phyloP scores from a whole-genome alignment of 148 eudicot species.

The Diospyros kaki region DNA sequence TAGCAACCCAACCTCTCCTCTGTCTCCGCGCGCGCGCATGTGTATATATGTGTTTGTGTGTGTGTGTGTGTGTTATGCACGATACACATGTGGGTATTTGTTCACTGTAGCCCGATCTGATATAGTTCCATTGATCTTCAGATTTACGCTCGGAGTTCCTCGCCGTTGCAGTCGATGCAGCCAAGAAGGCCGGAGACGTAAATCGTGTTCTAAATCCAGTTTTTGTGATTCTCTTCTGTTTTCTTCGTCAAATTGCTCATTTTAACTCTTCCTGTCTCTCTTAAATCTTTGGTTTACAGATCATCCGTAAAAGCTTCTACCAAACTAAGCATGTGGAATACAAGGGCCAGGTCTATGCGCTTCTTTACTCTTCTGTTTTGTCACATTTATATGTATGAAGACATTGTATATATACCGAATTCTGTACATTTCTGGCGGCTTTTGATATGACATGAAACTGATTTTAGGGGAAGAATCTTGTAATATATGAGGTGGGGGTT shows the following conservation, averaged over 20 bases:
- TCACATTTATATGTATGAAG: neutral
- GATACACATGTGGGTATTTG: neutral
- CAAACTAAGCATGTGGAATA: slow-evolving; percentile 16
- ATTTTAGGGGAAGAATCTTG: neutral
- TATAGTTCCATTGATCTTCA: slow-evolving; percentile 11
- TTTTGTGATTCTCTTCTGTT: neutral
- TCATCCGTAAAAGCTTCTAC: slow-evolving; percentile 10
- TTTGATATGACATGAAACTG: neutral
- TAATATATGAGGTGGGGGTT: neutral
- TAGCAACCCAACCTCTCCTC: neutral
- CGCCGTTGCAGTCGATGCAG: slow-evolving; percentile 38
- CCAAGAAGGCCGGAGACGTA: slow-evolving; percentile 47
- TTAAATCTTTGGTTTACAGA: slow-evolving; percentile 2
- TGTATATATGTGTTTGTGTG: neutral
- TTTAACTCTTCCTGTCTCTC: neutral
- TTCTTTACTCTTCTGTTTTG: neutral
- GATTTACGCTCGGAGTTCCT: slow-evolving; percentile 29
- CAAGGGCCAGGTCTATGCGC: slow-evolving; percentile 10
- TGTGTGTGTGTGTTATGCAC: neutral
- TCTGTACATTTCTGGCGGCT: neutral
- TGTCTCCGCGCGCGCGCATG: neutral
- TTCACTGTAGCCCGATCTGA: neutral
- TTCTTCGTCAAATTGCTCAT: neutral
- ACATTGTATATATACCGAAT: neutral
- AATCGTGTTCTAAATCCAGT: neutral